Percentiles rank a stretch among this genome's conserved stretches.
These are phyloP conservation scores for Haplographium delicatum DNA, from an alignment of 495 filamentous ascomycete species.

Conservation along the genomic window DNA sequence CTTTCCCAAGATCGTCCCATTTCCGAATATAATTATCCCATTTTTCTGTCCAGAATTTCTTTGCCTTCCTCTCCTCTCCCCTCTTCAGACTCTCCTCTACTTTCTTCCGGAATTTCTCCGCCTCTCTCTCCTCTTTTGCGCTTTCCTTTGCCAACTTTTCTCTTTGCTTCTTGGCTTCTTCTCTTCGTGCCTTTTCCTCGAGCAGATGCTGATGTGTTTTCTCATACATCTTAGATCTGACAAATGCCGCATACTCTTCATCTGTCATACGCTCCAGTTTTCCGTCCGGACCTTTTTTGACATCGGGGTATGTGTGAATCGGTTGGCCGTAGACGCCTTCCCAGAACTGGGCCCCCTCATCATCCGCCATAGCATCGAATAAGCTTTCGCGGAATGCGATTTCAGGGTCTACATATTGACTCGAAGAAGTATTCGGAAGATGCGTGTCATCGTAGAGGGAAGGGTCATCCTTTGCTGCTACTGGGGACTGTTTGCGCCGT, in stretches of 20 bases:
- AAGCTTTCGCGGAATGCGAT: slow-evolving; percentile 89
- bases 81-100: slow-evolving; percentile 30
- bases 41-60: slow-evolving; percentile 26
- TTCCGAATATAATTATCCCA: slow-evolving; percentile 61
- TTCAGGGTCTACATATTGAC: slow-evolving; percentile 47
- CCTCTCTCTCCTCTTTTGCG: slow-evolving; percentile 44
- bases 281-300: slow-evolving; percentile 38
- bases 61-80: slow-evolving; percentile 22
- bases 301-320: slow-evolving; percentile 58
- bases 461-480: slow-evolving; percentile 24
- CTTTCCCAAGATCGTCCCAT: slow-evolving; percentile 56
- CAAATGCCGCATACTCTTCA: slow-evolving; percentile 82
- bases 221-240: slow-evolving; percentile 90
- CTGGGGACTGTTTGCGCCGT: slow-evolving; percentile 26
- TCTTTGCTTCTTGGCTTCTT: slow-evolving; percentile 35
- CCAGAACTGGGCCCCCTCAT: slow-evolving; percentile 95
- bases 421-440: slow-evolving; percentile 36
- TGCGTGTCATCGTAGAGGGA: slow-evolving; percentile 48
- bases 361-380: slow-evolving; percentile 97
- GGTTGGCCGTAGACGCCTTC: slow-evolving; percentile 92
- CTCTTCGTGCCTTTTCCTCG: slow-evolving; percentile 44
- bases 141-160: slow-evolving; percentile 34
- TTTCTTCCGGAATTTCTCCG: slow-evolving; percentile 34
- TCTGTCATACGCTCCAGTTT: slow-evolving; percentile 83
- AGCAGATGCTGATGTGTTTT: slow-evolving; percentile 64